Evolutionary conservation across 1,284 basidiomycete species (phyloP).

Genomic region (Trametes sp.): DNA sequence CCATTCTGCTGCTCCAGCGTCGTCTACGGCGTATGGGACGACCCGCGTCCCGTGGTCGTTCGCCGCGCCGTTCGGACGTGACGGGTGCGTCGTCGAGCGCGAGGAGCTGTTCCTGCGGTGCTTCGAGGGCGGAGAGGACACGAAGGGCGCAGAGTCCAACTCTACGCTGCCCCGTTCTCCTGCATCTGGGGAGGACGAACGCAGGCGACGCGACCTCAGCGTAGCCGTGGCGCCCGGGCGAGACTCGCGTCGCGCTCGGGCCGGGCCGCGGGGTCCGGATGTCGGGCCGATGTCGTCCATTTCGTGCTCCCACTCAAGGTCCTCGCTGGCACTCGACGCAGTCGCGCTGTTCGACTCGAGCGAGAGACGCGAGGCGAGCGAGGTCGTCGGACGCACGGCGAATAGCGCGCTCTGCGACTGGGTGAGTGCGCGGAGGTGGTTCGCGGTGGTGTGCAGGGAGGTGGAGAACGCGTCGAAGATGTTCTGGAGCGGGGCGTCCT

Average conservation of each 20-base stretch:
- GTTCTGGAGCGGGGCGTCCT: slow-evolving; percentile 19
- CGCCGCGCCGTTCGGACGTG: background rate
- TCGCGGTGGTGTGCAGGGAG: slow-evolving; percentile 24
- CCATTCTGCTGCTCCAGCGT: background rate
- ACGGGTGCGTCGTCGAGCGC: slow-evolving; percentile 17
- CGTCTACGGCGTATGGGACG: slow-evolving; percentile 20
- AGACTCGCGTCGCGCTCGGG: background rate
- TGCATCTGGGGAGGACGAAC: background rate
- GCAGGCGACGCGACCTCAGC: background rate
- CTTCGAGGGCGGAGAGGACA: slow-evolving; percentile 1
- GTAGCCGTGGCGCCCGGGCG: background rate
- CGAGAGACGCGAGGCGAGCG: slow-evolving; percentile 36
- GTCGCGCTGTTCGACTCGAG: slow-evolving; percentile 40
- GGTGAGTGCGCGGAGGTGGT: slow-evolving; percentile 19
- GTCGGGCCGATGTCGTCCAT: slow-evolving; percentile 36
- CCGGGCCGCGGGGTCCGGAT: background rate
- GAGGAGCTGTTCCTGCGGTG: slow-evolving; percentile 20
- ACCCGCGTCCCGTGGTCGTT: slow-evolving; percentile 2
- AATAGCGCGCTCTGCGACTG: slow-evolving; percentile 30
- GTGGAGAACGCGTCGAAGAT: slow-evolving; percentile 27
- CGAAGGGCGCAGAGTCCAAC: slow-evolving; percentile 24
- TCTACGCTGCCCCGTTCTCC: slow-evolving; percentile 27
- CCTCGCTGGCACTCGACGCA: slow-evolving; percentile 41
- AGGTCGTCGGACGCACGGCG: slow-evolving; percentile 26
- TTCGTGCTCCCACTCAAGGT: slow-evolving; percentile 41